Evolutionary conservation across 768 basidiomycete species (phyloP), one percentile per base, ranked within the genome.

Genomic region (Rhodotorula paludigena): DNA sequence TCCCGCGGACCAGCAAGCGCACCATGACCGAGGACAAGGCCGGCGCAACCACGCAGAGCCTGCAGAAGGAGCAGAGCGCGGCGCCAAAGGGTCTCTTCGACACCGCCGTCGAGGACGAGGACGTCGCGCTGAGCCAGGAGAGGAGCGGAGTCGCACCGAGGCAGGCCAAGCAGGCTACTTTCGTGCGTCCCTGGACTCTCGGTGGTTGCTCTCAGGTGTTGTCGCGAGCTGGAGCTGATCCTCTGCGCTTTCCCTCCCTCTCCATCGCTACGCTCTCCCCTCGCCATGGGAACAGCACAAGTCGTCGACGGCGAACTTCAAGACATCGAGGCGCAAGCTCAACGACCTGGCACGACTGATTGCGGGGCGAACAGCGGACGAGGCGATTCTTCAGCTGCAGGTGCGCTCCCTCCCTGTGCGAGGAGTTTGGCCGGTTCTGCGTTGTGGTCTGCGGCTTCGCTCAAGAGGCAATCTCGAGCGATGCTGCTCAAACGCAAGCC

Each of bases 361-460:
- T 70, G 83, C 89, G 5, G 89, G 90, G 28, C 88, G 91, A 74
- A 92, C 93, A 25, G 87, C 97, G 66, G 93, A 97, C 80, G 85
- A 87, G 73, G 94, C 94, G 42, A 94, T 99, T 77, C 81, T 97
- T 64, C 94, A 99, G 75, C 93, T 98, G 90, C 85, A 89, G 77
- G 97, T 96, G 78, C 57, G 64, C 30, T 49, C 48, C 12, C 48
- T 51, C 32, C 23, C 16, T 15, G 25, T 39, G n/a, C 1, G 2
- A 9, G 5, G 20, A 9, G 12, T 21, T 1, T 25, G 35, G 21
- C 2, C 28, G 0, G 30, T 9, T 20, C 9, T 28, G 16, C 25
- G 12, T 14, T 18, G 10, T 35, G 3, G 55, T 20, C 28, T 25
- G 16, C 47, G 42, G 11, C 41, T 5, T 42, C 21, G 16, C 12